These are phyloP conservation scores for Marsdenia floribunda DNA, from an alignment of 257 asterid genomes.

Conservation along the genomic window DNA sequence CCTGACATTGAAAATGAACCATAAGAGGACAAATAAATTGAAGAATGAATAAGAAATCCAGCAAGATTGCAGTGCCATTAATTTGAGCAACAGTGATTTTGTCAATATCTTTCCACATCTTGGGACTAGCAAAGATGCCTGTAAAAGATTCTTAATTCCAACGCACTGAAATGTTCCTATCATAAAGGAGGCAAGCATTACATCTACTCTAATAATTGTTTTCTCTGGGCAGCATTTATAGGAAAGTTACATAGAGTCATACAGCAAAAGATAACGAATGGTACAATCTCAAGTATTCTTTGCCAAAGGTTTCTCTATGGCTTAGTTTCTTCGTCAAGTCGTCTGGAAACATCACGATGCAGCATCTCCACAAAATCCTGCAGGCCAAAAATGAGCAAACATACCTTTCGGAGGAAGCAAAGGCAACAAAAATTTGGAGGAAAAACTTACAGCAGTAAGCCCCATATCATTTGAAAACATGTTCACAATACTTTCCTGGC, in stretches of 20 bases:
- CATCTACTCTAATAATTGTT: neutral
- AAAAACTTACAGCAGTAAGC: constrained; percentile 39
- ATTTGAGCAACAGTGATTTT: neutral
- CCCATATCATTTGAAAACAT: constrained; percentile 41
- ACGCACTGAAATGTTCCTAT: neutral
- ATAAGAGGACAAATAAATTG: no score
- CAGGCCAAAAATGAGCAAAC: neutral
- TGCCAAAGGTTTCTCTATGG: neutral
- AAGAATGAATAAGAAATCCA: no score
- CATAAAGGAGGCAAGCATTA: neutral
- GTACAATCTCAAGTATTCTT: neutral
- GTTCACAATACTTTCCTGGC: constrained; percentile 24
- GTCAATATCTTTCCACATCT: neutral
- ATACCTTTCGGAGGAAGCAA: constrained; percentile 27
- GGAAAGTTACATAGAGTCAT: neutral
- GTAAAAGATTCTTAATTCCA: neutral
- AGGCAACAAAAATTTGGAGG: neutral
- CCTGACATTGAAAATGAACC: no score
- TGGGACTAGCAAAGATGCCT: neutral
- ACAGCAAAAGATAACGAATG: neutral
- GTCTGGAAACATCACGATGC: constrained; percentile 34
- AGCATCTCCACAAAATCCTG: constrained; percentile 70
- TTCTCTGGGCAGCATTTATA: neutral
- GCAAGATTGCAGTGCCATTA: no score
- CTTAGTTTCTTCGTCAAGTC: constrained; percentile 30